Evolutionary conservation across 768 basidiomycete genomes (phyloP), one percentile per base, ranked within the genome.

Genomic region (Phylloporus scabripes): DNA sequence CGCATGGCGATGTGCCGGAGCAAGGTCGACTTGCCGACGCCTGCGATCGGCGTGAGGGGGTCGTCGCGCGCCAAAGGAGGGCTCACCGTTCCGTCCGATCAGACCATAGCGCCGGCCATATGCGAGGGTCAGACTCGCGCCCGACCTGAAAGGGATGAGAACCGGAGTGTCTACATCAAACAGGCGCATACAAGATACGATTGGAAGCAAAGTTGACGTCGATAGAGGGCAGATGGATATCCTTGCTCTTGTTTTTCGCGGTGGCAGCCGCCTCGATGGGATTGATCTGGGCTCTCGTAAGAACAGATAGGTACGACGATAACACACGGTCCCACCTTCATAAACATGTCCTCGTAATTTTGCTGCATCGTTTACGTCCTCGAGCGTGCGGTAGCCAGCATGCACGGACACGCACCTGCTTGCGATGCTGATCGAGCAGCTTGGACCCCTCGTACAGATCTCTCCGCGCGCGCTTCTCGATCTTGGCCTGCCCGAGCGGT

Each of bases 271-370:
- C 83, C 67, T 94, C 91, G 51, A 99, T 70, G 34, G 96, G 92
- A 69, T 99, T 99, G 71, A 93, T 87, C 87, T 89, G 41, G 23
- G 7, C 42, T 42, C 33, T 33, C 11, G 26, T 45, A 43, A 40
- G 14, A 11, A 32, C 23, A 11, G 10, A 32, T 8, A 20, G 28
- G 17, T 42, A 29, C 48, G 21, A 28, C 37, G 37, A 24, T 14
- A 18, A 12, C 9, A 5, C 14, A 10, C 9, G 20, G n/a, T n/a
- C 54, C 45, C 45, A 84, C 92, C 78, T 96, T 92, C 89, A 99
- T 90, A 72, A 93, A 99, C 82, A 99, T 85, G 64, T 99, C 96
- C 64, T 98, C 95, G 70, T 97, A 98, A 17, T 85, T 81, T 87
- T 97, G 92, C 85, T 98, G 59, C n/a, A 37, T 15, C 11, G n/a